Conservation (phyloP, 495 filamentous ascomycete species). For the Thermochaetoides thermophila region DNA sequence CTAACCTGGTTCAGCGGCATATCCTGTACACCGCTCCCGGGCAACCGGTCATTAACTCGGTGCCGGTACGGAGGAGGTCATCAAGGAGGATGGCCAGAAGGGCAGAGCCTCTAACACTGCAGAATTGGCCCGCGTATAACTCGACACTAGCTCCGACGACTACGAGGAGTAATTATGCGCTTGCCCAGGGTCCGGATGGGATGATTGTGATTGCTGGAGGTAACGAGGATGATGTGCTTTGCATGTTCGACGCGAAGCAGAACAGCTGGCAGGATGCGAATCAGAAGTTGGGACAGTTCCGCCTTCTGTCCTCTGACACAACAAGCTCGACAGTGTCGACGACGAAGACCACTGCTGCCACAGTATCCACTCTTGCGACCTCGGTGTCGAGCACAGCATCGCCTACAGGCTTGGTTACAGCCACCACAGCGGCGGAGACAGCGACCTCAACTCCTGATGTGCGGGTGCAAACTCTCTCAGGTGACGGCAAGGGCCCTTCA, state of each 20-base stretch:
- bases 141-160: slow-evolving; percentile 49
- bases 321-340: too few relatives aligned
- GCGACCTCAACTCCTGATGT: slow-evolving; percentile 23
- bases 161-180: slow-evolving; percentile 32
- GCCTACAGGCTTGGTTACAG: too few relatives aligned
- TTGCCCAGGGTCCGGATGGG: slow-evolving; percentile 37
- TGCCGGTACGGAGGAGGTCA: slow-evolving; percentile 15
- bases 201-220: slow-evolving; percentile 70
- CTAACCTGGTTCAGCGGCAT: slow-evolving; percentile 60
- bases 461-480: slow-evolving; percentile 8
- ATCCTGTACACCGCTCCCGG: slow-evolving; percentile 35
- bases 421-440: slow-evolving; percentile 5
- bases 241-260: slow-evolving; percentile 63
- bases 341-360: not conserved
- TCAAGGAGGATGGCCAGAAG: slow-evolving; percentile 7
- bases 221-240: slow-evolving; percentile 45
- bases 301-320: slow-evolving; percentile 16
- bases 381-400: too few relatives aligned
- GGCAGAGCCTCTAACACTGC: slow-evolving; percentile 27
- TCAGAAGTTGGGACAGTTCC: slow-evolving; percentile 39
- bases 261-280: slow-evolving; percentile 76
- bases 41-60: slow-evolving; percentile 28
- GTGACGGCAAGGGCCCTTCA: slow-evolving; percentile 2
- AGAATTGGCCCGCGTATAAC: slow-evolving; percentile 70
- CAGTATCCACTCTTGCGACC: slow-evolving; percentile 19